Percentiles rank a stretch among this genome's conserved stretches.
Evolutionary conservation across 192 early-diverging fungal genomes (phyloP).

Genomic region (Haplosporangium gracile): DNA sequence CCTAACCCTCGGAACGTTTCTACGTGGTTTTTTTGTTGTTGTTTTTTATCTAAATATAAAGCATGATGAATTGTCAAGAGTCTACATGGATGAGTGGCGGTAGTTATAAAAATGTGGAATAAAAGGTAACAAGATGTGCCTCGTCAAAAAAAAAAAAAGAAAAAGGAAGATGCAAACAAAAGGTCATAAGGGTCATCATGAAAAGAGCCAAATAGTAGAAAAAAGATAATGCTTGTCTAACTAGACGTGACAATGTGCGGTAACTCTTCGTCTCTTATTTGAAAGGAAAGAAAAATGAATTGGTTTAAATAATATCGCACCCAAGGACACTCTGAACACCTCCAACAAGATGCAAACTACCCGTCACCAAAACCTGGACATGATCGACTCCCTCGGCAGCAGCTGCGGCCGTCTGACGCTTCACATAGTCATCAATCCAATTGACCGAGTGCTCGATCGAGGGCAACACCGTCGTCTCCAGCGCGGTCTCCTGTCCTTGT

Average conservation of each 20-base stretch:
- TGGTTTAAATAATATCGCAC: slow-evolving; percentile 60
- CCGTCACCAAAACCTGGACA: slow-evolving; percentile 86
- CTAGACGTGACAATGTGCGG: background rate
- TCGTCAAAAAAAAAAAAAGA: background rate
- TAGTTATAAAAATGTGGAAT: background rate
- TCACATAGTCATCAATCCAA: slow-evolving; percentile 58
- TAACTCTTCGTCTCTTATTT: background rate
- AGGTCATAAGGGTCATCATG: background rate
- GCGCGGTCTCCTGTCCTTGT: background rate
- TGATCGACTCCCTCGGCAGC: slow-evolving; percentile 20
- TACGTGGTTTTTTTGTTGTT: background rate
- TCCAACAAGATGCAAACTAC: slow-evolving; percentile 94
- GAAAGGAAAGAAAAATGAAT: background rate
- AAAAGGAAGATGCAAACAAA: background rate
- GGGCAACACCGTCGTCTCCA: slow-evolving; percentile 57
- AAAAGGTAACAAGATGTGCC: background rate
- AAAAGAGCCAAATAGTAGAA: background rate
- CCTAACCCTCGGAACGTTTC: background rate
- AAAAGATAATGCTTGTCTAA: background rate
- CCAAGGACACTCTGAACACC: slow-evolving; percentile 82
- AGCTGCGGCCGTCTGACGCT: slow-evolving; percentile 4
- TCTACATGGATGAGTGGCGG: background rate
- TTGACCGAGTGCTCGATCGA: slow-evolving; percentile 78
- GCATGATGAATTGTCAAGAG: background rate
- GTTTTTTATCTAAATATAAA: background rate